phyloP scores from a whole-genome alignment of 352 stramenopile species.

The Aphanomyces cochlioides region DNA sequence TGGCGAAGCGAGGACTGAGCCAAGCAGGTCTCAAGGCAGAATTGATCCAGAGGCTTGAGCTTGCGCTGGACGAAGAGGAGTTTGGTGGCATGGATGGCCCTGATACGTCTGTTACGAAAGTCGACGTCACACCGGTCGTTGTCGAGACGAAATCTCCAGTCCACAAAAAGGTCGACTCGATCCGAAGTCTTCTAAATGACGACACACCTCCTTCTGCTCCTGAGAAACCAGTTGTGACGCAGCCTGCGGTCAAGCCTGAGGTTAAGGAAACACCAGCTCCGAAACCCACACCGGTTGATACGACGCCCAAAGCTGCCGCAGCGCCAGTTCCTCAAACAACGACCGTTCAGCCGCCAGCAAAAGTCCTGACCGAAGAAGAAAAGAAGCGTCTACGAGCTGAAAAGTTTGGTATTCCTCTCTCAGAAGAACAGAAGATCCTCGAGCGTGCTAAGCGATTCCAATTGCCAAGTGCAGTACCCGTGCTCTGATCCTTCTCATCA shows the following conservation, averaged over 20 bases:
- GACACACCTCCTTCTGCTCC: slow-evolving; percentile 18
- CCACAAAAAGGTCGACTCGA: slow-evolving; percentile 2
- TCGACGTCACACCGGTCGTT: slow-evolving; percentile 64
- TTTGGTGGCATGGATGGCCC: slow-evolving; percentile 44
- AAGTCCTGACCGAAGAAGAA: slow-evolving; percentile 60
- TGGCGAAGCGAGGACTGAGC: slow-evolving; percentile 75
- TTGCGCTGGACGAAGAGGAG: slow-evolving; percentile 84
- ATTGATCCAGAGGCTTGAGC: slow-evolving; percentile 84
- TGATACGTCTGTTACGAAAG: slow-evolving; percentile 32
- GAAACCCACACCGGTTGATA: slow-evolving; percentile 1
- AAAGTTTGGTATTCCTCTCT: slow-evolving; percentile 74
- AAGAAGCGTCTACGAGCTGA: slow-evolving; percentile 72
- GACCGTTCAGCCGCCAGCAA: slow-evolving; percentile 21
- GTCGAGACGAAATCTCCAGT: slow-evolving; percentile 38
- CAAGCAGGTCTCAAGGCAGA: slow-evolving; percentile 85
- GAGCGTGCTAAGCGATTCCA: slow-evolving; percentile 81
- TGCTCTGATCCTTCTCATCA: no score
- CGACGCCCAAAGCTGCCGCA: background rate
- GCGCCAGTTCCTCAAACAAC: slow-evolving; percentile 27
- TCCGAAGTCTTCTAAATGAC: slow-evolving; percentile 6
- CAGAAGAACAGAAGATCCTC: slow-evolving; percentile 75
- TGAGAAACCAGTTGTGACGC: slow-evolving; percentile 27
- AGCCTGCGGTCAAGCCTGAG: background rate
- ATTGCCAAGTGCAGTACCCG: slow-evolving; percentile 34
- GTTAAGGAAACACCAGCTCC: slow-evolving; percentile 9